A percentile compares a stretch with the other conserved stretches of the same genome.
Conservation (phyloP, 305 asterid species). For the Withania somnifera region DNA sequence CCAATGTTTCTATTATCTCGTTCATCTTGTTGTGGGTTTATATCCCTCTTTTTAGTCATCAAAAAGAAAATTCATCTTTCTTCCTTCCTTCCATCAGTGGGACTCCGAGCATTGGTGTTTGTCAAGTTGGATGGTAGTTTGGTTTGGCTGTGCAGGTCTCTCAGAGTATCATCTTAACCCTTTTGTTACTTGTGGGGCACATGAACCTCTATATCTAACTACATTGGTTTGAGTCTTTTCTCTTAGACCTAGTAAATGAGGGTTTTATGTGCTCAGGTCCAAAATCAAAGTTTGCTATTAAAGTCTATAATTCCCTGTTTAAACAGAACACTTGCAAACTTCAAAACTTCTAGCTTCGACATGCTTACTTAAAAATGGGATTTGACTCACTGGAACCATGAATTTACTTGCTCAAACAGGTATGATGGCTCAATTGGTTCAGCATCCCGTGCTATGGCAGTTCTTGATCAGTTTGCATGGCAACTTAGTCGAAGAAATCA, state of each 20-base stretch:
- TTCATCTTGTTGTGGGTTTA: background rate
- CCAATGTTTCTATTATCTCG: background rate
- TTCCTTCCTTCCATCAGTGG: background rate
- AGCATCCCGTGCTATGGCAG: slow-evolving; percentile 79
- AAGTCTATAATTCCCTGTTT: background rate
- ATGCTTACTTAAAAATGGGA: background rate
- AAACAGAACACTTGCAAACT: background rate
- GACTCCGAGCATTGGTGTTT: background rate
- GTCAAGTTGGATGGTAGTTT: background rate
- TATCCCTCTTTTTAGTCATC: background rate
- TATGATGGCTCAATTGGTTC: slow-evolving; percentile 91
- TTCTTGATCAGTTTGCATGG: slow-evolving; percentile 52
- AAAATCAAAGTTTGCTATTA: background rate
- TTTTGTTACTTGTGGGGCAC: background rate
- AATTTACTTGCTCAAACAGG: slow-evolving; percentile 27
- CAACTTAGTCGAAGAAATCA: slow-evolving; percentile 59
- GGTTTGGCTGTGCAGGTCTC: background rate
- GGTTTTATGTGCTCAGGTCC: background rate
- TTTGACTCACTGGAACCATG: background rate
- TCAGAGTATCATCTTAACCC: background rate
- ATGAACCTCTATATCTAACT: background rate
- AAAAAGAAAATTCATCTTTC: background rate
- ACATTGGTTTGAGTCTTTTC: background rate
- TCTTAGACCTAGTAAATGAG: background rate
- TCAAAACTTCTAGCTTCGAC: background rate